Evolutionary conservation across 2,329 filamentous ascomycete genomes (phyloP).

Genomic region (Penicillium glabrum): DNA sequence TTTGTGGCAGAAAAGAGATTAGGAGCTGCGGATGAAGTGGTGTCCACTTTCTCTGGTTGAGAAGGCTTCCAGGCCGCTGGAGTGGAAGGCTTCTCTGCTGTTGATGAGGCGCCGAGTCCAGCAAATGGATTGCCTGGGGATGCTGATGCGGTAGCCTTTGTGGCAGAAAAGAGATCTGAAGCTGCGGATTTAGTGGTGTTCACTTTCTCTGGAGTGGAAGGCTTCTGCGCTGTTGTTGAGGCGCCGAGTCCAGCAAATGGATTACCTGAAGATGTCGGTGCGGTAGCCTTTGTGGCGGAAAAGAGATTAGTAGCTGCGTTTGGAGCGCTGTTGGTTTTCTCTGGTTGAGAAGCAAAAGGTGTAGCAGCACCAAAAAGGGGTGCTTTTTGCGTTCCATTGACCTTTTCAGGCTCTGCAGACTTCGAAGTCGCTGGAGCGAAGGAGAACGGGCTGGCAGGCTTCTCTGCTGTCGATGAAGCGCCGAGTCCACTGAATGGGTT

Average conservation of each 20-base stretch:
- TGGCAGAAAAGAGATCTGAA: background rate
- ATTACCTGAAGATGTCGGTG: background rate
- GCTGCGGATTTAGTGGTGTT: background rate
- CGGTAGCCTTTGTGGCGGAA: background rate
- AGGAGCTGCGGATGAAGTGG: background rate
- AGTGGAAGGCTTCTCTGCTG: background rate
- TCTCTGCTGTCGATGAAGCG: background rate
- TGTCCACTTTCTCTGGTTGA: background rate
- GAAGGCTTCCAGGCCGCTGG: background rate
- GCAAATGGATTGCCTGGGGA: background rate
- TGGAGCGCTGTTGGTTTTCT: background rate
- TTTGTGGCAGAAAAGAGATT: background rate
- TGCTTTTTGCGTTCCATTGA: background rate
- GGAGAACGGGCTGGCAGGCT: background rate
- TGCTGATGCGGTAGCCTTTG: background rate
- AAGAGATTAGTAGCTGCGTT: constrained; percentile 1
- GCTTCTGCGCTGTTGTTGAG: constrained; percentile 3
- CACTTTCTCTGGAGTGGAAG: background rate
- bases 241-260: background rate
- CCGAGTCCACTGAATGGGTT: background rate
- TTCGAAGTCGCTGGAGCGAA: background rate
- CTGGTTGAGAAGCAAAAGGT: background rate
- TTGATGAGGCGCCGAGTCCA: background rate
- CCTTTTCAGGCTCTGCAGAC: background rate
- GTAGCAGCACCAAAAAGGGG: background rate